Evolutionary conservation across 345 rosid species (phyloP), one percentile per base, ranked within the genome.

Genomic region (Rhodamnia rubescens): DNA sequence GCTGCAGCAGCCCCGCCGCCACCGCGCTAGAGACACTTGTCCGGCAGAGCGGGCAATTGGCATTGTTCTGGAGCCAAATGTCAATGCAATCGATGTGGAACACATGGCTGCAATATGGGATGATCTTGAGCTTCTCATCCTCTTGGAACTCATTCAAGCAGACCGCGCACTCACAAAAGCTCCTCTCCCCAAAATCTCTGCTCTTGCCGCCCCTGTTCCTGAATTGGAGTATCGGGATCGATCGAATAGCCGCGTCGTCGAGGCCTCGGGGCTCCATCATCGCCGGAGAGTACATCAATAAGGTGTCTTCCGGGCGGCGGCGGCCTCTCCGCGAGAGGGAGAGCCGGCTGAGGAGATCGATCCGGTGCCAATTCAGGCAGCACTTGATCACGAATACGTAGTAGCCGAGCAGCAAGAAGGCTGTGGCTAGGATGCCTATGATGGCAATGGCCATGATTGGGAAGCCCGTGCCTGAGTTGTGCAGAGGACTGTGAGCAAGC

Each of bases 81-180:
- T 95, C 99, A 75, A 97, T 94, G 90, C 98, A 97, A 83, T 97
- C 98, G 4, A 97, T 94, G 83, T 97, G 99, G 64, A 97, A 97
- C 58, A 94, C 92, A 88, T 97, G 99, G 88, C 87, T 61, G 53
- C 99, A 97, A 16, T 89, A 92, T 8, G 99, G 99, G 32, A 97
- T 91, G 53, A 88, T 89, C 84, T 92, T 90, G 7, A 95, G 91
- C 87, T 90, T 95, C 92, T 97, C 99, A 5, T 94, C 92, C 78
- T 94, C 98, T 82, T 91, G 92, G 86, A 96, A 96, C 94, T 96
- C 98, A 32, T 85, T 93, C 89, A 96, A 90, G 88, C 98, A 95
- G 88, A 95, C 97, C 0, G 98, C 93, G 55, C 98, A 96, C 82
- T 95, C 98, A 44, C 88, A 87, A 64, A 64, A 88, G 86, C 61